Percentiles rank a stretch among this genome's conserved stretches.
These are phyloP conservation scores for Inga laurina DNA, from an alignment of 306 rosid genomes.

Conservation along the genomic window DNA sequence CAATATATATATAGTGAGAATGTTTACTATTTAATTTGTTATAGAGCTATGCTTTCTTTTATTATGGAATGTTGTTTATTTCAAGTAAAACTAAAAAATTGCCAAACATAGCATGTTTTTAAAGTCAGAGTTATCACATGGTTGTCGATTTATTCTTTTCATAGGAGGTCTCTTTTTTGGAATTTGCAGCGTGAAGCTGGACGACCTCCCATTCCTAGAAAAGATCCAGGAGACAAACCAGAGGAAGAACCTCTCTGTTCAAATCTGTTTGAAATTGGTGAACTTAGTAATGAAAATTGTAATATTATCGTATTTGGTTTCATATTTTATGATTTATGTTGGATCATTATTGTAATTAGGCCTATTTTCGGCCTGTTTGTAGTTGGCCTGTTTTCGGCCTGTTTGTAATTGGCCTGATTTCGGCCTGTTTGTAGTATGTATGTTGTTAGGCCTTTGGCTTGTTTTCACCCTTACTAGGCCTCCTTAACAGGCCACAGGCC, in stretches of 20 bases:
- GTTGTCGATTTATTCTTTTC: constrained; percentile 5
- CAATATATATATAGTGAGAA: neutral
- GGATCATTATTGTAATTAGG: too few species aligned
- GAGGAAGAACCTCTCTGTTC: constrained; percentile 84
- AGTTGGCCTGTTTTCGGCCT: too few species aligned
- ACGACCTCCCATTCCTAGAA: constrained; percentile 90
- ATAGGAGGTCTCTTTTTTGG: constrained; percentile 25
- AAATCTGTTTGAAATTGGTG: too few species aligned
- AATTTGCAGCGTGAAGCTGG: constrained; percentile 81
- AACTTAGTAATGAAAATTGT: too few species aligned
- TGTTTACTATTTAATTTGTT: constrained; percentile 6
- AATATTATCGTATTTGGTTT: too few species aligned
- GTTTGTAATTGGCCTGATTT: too few species aligned
- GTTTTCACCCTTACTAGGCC: too few species aligned
- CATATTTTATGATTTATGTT: too few species aligned
- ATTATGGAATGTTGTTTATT: neutral
- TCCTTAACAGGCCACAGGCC: too few species aligned
- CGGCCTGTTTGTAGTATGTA: too few species aligned
- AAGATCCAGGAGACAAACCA: constrained; percentile 83
- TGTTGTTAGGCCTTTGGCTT: too few species aligned
- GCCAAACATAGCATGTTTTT: constrained; percentile 15
- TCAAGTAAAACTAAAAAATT: constrained; percentile 1
- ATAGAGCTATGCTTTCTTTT: constrained; percentile 13
- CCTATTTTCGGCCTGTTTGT: too few species aligned
- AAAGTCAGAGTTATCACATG: constrained; percentile 24